Conservation (phyloP, 2,329 filamentous ascomycete species). For the Diaporthe sp. region DNA sequence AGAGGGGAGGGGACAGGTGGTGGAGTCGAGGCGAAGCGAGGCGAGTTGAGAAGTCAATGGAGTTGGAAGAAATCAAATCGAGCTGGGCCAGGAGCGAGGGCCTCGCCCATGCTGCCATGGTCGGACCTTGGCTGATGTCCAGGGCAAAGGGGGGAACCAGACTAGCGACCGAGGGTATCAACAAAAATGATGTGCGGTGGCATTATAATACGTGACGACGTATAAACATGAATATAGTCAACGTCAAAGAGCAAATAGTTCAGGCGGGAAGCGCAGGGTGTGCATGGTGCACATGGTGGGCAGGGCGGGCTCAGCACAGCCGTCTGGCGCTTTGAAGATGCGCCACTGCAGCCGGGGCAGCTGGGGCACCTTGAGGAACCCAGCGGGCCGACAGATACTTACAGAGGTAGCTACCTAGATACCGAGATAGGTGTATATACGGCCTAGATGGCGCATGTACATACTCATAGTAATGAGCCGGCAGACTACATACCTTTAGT, state of each 20-base stretch:
- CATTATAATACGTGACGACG: slow-evolving; percentile 10
- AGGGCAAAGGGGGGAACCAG: neutral
- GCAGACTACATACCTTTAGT: too few relatives aligned
- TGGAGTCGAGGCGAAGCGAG: neutral
- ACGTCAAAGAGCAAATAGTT: slow-evolving; percentile 4
- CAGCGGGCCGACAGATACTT: neutral
- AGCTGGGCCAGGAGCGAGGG: neutral
- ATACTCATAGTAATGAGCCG: neutral
- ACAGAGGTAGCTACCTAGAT: neutral
- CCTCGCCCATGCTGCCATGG: neutral
- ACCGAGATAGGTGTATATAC: too few relatives aligned
- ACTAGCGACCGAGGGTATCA: neutral
- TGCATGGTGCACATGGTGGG: neutral
- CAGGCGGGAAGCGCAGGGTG: neutral
- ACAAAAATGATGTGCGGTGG: neutral
- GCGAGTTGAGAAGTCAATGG: neutral
- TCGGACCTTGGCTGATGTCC: neutral
- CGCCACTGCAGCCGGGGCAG: neutral
- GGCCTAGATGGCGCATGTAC: neutral
- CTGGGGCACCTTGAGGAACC: neutral
- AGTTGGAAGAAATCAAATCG: neutral
- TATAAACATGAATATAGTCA: neutral
- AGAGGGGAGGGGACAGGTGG: neutral
- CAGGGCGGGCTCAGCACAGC: neutral
- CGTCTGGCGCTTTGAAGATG: neutral